These are phyloP conservation scores for Aspergillus sclerotiicarbonarius DNA, from an alignment of 495 filamentous ascomycete species.

Conservation along the genomic window DNA sequence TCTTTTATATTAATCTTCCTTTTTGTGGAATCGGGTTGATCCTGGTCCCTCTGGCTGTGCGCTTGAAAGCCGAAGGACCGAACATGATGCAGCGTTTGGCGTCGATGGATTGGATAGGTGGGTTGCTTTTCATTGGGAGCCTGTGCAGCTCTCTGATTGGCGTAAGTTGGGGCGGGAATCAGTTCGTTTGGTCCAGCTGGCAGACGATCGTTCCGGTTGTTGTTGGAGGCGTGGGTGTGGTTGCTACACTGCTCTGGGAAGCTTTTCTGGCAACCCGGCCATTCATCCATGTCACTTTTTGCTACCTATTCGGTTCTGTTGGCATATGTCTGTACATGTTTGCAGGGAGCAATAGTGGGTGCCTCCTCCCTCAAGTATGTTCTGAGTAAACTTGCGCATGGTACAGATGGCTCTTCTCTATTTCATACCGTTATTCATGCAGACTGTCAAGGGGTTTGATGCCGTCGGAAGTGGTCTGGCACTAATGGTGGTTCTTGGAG, in stretches of 20 bases:
- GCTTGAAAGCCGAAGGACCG: conserved; percentile 18
- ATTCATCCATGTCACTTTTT: conserved; percentile 50
- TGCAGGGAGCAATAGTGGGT: conserved; percentile 46
- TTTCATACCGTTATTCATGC: conserved; percentile 59
- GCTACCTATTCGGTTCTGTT: conserved; percentile 23
- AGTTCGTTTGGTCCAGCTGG: conserved; percentile 48
- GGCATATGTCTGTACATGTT: conserved; percentile 39
- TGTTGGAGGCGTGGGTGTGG: conserved; percentile 33
- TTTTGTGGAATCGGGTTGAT: conserved; percentile 30
- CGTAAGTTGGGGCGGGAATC: conserved; percentile 56
- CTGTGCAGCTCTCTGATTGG: conserved; percentile 52
- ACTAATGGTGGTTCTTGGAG: conserved; percentile 52
- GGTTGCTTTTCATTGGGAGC: conserved; percentile 45
- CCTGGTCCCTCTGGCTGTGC: conserved; percentile 23
- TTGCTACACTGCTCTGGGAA: conserved; percentile 38
- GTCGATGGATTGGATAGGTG: conserved; percentile 37
- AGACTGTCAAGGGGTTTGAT: conserved; percentile 47
- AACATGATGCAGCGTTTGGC: conserved; percentile 21
- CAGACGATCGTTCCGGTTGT: conserved; percentile 47
- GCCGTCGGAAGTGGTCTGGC: conserved; percentile 50
- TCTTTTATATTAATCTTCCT: conserved; percentile 35
- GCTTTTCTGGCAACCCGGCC: conserved; percentile 40
- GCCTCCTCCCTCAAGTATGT: background rate
- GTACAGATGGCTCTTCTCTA: conserved; percentile 40
- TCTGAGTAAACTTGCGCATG: conserved; percentile 20